Evolutionary conservation across 257 asterid species (phyloP), one percentile per base, ranked within the genome.

Genomic region (Gentiana dahurica): DNA sequence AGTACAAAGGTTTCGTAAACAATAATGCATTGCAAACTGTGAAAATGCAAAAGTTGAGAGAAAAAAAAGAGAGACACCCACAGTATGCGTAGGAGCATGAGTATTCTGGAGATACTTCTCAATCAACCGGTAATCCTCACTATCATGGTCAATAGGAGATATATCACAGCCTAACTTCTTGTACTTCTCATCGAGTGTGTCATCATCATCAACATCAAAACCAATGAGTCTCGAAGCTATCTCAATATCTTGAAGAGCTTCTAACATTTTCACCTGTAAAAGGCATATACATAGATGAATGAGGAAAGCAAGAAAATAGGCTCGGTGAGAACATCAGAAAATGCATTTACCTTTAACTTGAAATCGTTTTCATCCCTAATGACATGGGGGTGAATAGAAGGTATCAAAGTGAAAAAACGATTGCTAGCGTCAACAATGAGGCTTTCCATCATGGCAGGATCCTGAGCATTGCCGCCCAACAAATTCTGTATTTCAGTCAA

Each of bases 191-290:
- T 92, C 97, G 57, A 92, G 75, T 12, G 97, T 68, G 34, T 79
- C 94, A 57, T 71, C 77, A 58, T 64, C 69, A 58, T 88, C 93
- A 48, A 53, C 78, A 68, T 80, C 94, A 61, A 92, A 84, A 58
- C 95, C 97, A 64, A 88, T 95, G 34, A 92, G 76, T 71, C 72
- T 82, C 48, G 98, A 92, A 65, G 99, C 97, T 70, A 92, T 88
- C 77, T 88, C 99, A 64, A 92, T 92, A 61, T 92, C 97, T 65
- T 92, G 99, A 53, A 92, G 97, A 55, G 99, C 97, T 92, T 92
- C 99, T 64, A 88, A 78, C 94, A 92, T 92, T 85, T 88, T 84
- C 75, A 92, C 95, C 99, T 92, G 64, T 60, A 71, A 59, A 33
- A 74, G 71, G 50, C 62, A 50, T 4, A 49, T 12, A 48, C 39